Evolutionary conservation across 1,139 yeast species (phyloP).

Genomic region (Taphrina wiesneri): DNA sequence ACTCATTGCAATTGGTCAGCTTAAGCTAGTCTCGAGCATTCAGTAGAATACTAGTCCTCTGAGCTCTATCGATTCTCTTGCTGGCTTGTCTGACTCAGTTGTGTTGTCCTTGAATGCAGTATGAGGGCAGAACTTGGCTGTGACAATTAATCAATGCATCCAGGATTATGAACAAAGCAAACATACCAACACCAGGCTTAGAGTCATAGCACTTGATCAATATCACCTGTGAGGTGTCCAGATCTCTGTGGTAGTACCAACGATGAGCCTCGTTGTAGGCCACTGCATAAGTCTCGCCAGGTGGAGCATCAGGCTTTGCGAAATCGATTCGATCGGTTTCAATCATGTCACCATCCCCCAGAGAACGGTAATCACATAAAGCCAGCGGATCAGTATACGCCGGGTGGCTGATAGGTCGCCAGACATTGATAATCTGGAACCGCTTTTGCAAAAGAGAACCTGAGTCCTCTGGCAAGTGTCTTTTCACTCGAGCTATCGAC

Average conservation of each 20-base stretch:
- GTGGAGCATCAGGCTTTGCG: conserved; percentile 38
- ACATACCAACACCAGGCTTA: conserved; percentile 39
- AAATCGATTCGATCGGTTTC: conserved; percentile 37
- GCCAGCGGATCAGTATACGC: conserved; percentile 41
- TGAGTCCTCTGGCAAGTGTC: conserved; percentile 41
- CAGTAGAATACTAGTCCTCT: conserved; percentile 41
- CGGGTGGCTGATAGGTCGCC: conserved; percentile 41
- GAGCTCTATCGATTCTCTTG: conserved; percentile 42
- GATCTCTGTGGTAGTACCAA: conserved; percentile 41
- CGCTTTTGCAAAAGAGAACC: conserved; percentile 38
- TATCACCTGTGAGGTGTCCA: conserved; percentile 40
- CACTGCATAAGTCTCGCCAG: conserved; percentile 41
- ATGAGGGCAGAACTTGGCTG: conserved; percentile 39
- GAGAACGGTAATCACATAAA: conserved; percentile 40
- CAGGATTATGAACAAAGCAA: background rate
- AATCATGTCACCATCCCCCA: conserved; percentile 38
- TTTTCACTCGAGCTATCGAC: conserved; percentile 40
- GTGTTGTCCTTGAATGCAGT: conserved; percentile 42
- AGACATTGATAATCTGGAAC: conserved; percentile 42
- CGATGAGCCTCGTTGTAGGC: conserved; percentile 38
- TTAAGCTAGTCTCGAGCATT: background rate
- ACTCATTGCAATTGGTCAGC: too few relatives aligned
- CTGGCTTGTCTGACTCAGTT: conserved; percentile 38
- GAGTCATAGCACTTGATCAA: conserved; percentile 43
- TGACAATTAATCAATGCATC: background rate